Percentiles rank a stretch among this genome's conserved stretches.
Evolutionary conservation across 306 rosid species (phyloP).

Genomic region (Fagus sylvatica): DNA sequence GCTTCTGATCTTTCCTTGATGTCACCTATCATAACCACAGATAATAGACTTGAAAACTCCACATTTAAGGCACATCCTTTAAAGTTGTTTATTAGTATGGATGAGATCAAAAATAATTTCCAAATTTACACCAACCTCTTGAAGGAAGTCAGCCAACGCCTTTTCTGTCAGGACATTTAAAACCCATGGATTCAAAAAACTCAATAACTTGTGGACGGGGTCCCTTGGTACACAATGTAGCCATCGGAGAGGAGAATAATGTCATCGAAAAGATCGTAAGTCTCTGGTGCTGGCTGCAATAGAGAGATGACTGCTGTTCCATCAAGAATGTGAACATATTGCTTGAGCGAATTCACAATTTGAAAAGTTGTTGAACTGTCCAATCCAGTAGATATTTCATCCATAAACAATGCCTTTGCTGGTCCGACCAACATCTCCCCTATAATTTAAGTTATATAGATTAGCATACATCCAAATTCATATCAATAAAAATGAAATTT

Average conservation of each 20-base stretch:
- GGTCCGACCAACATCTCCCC: conserved; percentile 69
- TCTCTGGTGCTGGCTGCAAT: conserved; percentile 63
- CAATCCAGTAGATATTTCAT: conserved; percentile 60
- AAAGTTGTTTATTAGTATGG: neutral
- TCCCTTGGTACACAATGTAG: conserved; percentile 51
- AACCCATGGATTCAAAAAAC: conserved; percentile 48
- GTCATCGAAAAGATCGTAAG: conserved; percentile 55
- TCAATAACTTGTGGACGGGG: conserved; percentile 49
- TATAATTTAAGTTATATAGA: neutral
- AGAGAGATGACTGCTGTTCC: conserved; percentile 54
- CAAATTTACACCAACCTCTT: conserved; percentile 37
- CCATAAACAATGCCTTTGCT: conserved; percentile 50
- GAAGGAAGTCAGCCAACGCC: conserved; percentile 62
- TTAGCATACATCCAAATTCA: neutral
- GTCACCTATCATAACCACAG: conserved; percentile 28
- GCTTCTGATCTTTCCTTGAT: conserved; percentile 49
- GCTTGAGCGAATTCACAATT: conserved; percentile 43
- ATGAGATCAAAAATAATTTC: neutral
- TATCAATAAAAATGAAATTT: neutral
- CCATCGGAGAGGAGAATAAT: conserved; percentile 56
- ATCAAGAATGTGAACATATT: neutral
- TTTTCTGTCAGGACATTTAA: conserved; percentile 56
- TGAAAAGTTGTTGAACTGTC: conserved; percentile 61
- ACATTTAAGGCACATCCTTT: neutral
- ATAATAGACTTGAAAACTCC: neutral